A percentile compares a stretch with the other conserved stretches of the same genome.
Evolutionary conservation across 2,329 filamentous ascomycete genomes (phyloP).

Genomic region (Trichoderma aggressivum): DNA sequence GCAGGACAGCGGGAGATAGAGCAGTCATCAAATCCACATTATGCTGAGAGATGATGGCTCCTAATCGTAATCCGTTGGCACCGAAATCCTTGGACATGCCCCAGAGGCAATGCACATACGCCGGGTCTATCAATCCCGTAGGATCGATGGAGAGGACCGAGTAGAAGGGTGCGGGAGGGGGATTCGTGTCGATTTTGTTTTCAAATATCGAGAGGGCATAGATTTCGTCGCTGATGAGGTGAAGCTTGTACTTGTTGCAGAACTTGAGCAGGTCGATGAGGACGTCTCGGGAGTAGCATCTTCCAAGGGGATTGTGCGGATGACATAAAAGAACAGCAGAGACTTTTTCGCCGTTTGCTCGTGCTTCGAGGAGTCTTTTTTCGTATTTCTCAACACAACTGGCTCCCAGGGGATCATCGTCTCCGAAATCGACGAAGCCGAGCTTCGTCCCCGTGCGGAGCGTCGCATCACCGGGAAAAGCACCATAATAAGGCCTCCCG

Average conservation of each 20-base stretch:
- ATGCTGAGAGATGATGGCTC: constrained; percentile 46
- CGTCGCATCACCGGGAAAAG: constrained; percentile 45
- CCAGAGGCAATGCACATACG: constrained; percentile 50
- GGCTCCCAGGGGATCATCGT: constrained; percentile 41
- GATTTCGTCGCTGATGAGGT: constrained; percentile 50
- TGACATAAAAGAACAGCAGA: constrained; percentile 49
- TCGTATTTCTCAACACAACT: constrained; percentile 45
- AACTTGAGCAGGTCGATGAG: constrained; percentile 43
- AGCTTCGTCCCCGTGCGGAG: constrained; percentile 41
- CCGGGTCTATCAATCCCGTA: constrained; percentile 43
- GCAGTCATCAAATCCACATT: constrained; percentile 40
- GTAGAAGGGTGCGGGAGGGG: constrained; percentile 37
- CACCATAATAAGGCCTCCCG: constrained; percentile 46
- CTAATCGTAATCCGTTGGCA: constrained; percentile 53
- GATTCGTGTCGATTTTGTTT: constrained; percentile 33
- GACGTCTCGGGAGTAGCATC: constrained; percentile 42
- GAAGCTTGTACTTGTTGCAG: constrained; percentile 46
- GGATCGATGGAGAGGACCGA: constrained; percentile 45
- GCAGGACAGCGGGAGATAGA: constrained; percentile 37
- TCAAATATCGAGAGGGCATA: constrained; percentile 52
- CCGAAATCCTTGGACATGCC: constrained; percentile 52
- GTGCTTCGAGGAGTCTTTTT: constrained; percentile 37
- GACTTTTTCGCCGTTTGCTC: constrained; percentile 39
- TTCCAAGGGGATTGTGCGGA: constrained; percentile 51
- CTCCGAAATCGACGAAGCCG: constrained; percentile 42